phyloP scores from a whole-genome alignment of 1,284 basidiomycete genomes.

The Cryptococcus amylolentus region DNA sequence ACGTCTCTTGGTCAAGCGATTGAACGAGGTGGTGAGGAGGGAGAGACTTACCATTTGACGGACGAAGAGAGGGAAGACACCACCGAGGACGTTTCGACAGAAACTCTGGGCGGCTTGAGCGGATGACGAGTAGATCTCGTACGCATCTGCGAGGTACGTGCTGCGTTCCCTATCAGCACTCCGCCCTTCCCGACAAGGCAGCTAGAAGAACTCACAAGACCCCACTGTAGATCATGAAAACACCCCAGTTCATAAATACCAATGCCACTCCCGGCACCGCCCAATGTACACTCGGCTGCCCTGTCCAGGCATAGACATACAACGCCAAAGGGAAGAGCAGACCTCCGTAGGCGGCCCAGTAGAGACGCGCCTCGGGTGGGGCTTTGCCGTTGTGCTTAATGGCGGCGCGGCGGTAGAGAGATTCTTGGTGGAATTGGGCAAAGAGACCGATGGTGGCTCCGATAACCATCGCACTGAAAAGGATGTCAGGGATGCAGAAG shows the following conservation, averaged over 20 bases:
- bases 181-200: slow-evolving; percentile 5
- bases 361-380: slow-evolving; percentile 52
- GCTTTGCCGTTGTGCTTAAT: slow-evolving; percentile 41
- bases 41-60: slow-evolving; percentile 24
- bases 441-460: slow-evolving; percentile 70
- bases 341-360: slow-evolving; percentile 45
- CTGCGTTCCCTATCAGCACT: slow-evolving; percentile 19
- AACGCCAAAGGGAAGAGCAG: slow-evolving; percentile 39
- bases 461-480: slow-evolving; percentile 44
- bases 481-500: not conserved
- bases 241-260: slow-evolving; percentile 27
- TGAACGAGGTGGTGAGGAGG: not conserved
- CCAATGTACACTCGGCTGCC: slow-evolving; percentile 32
- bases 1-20: not conserved
- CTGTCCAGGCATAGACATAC: slow-evolving; percentile 46
- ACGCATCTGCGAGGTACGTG: slow-evolving; percentile 45
- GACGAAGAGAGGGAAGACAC: slow-evolving; percentile 43
- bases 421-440: slow-evolving; percentile 55
- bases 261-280: slow-evolving; percentile 35
- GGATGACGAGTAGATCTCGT: slow-evolving; percentile 46
- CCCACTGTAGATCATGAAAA: slow-evolving; percentile 40
- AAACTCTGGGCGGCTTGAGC: slow-evolving; percentile 49
- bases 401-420: slow-evolving; percentile 30
- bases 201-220: slow-evolving; percentile 34
- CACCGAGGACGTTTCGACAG: slow-evolving; percentile 40